Conservation (phyloP, 768 basidiomycete species). For the Lyophyllum atratum region DNA sequence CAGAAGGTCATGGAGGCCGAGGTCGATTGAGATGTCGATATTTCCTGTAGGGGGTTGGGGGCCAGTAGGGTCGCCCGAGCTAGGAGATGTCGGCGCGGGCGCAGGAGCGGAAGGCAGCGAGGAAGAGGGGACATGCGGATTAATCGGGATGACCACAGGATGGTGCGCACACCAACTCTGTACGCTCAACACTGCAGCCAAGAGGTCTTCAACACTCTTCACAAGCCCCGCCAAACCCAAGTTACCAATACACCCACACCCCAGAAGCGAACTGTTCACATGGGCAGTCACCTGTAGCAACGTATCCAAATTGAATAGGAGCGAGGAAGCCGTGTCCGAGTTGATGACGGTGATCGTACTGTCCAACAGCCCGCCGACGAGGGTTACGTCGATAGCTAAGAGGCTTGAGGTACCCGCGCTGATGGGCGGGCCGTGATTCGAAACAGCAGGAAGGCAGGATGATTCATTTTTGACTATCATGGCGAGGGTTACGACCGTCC, state of each 20-base stretch:
- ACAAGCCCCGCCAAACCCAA: slow-evolving; percentile 10
- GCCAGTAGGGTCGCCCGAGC: background rate
- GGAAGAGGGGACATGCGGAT: background rate
- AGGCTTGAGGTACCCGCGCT: background rate
- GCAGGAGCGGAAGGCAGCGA: background rate
- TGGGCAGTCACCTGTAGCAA: slow-evolving; percentile 1
- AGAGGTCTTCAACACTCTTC: slow-evolving; percentile 7
- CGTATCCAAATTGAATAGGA: slow-evolving; percentile 11
- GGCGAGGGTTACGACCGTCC: slow-evolving; percentile 7
- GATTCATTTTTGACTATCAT: slow-evolving; percentile 7
- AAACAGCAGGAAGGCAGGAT: background rate
- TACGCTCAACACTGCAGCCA: slow-evolving; percentile 4
- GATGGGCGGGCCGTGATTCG: background rate
- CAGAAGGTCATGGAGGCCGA: slow-evolving; percentile 13
- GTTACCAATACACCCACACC: slow-evolving; percentile 10
- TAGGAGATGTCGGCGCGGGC: background rate
- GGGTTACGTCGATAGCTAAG: slow-evolving; percentile 5
- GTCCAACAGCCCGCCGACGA: slow-evolving; percentile 14
- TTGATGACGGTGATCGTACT: slow-evolving; percentile 13
- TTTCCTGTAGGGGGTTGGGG: background rate
- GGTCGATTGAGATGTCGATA: slow-evolving; percentile 6
- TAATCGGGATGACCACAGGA: background rate
- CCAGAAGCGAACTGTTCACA: slow-evolving; percentile 7
- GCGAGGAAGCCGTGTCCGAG: slow-evolving; percentile 3
- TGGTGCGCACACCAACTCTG: slow-evolving; percentile 15